A percentile compares a stretch with the other conserved stretches of the same genome.
phyloP scores from a whole-genome alignment of 192 early-diverging fungal species.

The Coemansia sp. region DNA sequence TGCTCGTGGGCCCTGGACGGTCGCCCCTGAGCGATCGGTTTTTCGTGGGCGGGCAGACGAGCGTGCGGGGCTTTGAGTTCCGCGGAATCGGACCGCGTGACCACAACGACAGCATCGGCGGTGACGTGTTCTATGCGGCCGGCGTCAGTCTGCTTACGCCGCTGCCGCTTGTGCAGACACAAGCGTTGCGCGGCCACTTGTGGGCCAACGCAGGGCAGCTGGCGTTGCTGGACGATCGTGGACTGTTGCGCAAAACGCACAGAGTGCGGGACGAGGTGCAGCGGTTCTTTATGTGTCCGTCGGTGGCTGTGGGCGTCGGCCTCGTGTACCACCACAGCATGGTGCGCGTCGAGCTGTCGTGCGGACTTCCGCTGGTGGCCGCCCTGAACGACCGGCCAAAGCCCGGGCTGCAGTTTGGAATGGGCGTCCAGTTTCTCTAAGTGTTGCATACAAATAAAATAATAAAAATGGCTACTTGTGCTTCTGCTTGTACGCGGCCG shows the following conservation, averaged over 20 bases:
- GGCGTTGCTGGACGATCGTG: slow-evolving; percentile 51
- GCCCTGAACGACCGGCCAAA: slow-evolving; percentile 64
- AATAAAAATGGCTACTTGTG: background rate
- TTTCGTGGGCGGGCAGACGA: slow-evolving; percentile 81
- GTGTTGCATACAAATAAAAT: background rate
- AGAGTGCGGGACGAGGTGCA: slow-evolving; percentile 31
- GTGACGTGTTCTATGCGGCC: slow-evolving; percentile 78
- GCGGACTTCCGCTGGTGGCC: slow-evolving; percentile 75
- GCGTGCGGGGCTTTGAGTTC: slow-evolving; percentile 84
- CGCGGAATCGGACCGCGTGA: slow-evolving; percentile 88
- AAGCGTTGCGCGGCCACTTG: slow-evolving; percentile 75
- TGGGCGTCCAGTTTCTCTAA: slow-evolving; percentile 74
- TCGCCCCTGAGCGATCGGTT: slow-evolving; percentile 84
- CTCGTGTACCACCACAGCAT: slow-evolving; percentile 83
- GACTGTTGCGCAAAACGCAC: slow-evolving; percentile 15
- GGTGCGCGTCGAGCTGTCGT: slow-evolving; percentile 87
- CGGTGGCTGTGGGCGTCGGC: slow-evolving; percentile 76
- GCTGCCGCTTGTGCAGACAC: slow-evolving; percentile 63
- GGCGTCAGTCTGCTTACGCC: slow-evolving; percentile 81
- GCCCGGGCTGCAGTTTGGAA: slow-evolving; percentile 80
- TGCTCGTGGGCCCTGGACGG: slow-evolving; percentile 51
- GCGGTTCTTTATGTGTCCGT: slow-evolving; percentile 61
- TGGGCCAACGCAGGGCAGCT: slow-evolving; percentile 88
- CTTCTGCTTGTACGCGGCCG: slow-evolving; percentile 40
- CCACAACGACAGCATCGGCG: slow-evolving; percentile 77